Evolutionary conservation across 176 grass and related monocot species (phyloP).

Genomic region (Oryza officinalis): DNA sequence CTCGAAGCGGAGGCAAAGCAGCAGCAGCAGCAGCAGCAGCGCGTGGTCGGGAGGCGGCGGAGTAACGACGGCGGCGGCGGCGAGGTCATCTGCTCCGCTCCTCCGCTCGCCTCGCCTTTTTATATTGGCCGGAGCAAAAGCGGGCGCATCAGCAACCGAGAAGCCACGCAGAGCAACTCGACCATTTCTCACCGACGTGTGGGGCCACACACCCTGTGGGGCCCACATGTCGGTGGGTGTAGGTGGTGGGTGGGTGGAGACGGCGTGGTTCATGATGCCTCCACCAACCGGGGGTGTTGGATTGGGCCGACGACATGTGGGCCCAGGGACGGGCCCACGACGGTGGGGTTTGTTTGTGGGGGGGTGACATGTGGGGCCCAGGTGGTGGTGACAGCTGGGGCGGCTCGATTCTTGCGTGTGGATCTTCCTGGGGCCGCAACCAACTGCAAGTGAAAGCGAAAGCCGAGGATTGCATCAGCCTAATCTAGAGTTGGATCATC

Average conservation of each 20-base stretch:
- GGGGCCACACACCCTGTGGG: rapidly evolving
- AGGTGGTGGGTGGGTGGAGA: neutral
- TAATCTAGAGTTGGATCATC: too few species aligned
- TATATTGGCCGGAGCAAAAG: neutral
- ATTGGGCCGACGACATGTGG: neutral
- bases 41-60: neutral
- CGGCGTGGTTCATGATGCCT: conserved; percentile 43
- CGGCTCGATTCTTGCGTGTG: neutral
- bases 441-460: too few species aligned
- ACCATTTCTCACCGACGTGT: neutral
- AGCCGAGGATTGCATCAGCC: too few species aligned
- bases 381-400: neutral
- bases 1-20: neutral
- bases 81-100: neutral
- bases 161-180: too few species aligned
- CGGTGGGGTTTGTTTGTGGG: neutral
- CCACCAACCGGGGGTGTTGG: neutral
- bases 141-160: too few species aligned
- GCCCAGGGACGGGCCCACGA: neutral
- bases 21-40: neutral
- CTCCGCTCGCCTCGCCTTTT: neutral
- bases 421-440: neutral
- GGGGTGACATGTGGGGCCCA: neutral
- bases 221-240: neutral
- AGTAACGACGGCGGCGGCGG: neutral